Conservation (phyloP, 352 stramenopile genomes). For the Phytophthora agathidicida region DNA sequence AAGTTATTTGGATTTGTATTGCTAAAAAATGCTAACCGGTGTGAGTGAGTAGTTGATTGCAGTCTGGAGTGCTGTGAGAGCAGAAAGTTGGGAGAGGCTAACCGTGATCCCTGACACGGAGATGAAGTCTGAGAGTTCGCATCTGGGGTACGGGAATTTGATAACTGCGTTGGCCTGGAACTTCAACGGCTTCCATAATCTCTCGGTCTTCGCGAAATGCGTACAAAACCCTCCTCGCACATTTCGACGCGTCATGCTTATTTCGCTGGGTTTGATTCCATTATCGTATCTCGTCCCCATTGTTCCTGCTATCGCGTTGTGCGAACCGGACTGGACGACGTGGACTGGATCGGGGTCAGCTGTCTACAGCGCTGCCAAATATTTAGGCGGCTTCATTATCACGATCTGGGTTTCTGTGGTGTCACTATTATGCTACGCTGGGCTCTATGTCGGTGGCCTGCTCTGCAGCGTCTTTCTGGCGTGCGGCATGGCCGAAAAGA, state of each 20-base stretch:
- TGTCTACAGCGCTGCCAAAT: constrained; percentile 38
- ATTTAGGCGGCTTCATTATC: constrained; percentile 41
- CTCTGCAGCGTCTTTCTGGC: constrained; percentile 59
- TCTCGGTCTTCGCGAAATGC: constrained; percentile 55
- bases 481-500: constrained; percentile 57
- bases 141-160: constrained; percentile 30
- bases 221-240: constrained; percentile 40
- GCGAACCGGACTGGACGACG: constrained; percentile 48
- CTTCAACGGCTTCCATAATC: constrained; percentile 63
- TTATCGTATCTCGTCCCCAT: constrained; percentile 56
- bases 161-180: constrained; percentile 53
- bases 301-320: constrained; percentile 36
- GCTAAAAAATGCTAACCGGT: neutral
- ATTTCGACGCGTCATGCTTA: constrained; percentile 52
- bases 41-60: constrained; percentile 33
- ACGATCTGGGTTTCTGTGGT: constrained; percentile 39
- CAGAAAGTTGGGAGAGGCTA: constrained; percentile 43
- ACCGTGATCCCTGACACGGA: constrained; percentile 29
- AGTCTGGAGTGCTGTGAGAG: constrained; percentile 41
- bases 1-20: neutral
- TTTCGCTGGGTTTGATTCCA: constrained; percentile 43
- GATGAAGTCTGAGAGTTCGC: constrained; percentile 15
- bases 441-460: constrained; percentile 53
- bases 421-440: constrained; percentile 42
- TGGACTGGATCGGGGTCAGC: constrained; percentile 43